Base-by-base conservation (phyloP, 108 stramenopile genomes). In the Conticribra guillardii region DNA sequence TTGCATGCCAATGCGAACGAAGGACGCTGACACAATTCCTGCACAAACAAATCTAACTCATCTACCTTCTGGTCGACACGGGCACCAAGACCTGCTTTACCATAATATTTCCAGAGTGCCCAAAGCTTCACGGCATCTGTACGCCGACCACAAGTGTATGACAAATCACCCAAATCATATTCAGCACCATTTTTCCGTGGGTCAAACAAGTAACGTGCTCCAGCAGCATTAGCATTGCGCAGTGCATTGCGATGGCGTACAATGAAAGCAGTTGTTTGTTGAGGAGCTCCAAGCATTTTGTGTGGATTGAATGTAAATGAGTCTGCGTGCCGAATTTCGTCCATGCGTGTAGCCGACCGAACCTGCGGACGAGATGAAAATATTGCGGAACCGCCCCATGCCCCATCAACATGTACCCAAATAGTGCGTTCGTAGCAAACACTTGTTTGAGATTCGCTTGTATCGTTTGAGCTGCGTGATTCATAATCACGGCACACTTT, bases 361-460 rank as follows among this genome's bases (percentile, higher is more conserved):
- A 82, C 8, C 4, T 57, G 16, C 2, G 61, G 37, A 11, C 72
- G 32, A 18, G 49, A 28, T 21, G 84, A 85, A 61, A 82, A 82
- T 34, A 87, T 82, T 47, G 82, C 85, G 16, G 69, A 67, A 15
- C 82, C 85, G 29, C 85, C 85, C 80, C 85, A 87, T 29, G 82
- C 78, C 23, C 83, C 85, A 57, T 87, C 85, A 27, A 87, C 79
- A 31, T 87, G 85, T 34, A 87, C 64, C 85, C 85, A 87, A 3
- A 84, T 72, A 8, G 59, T 41, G 4, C 60, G 62, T 70, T 69
- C 59, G 55, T 52, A 51, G 29, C 51, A 64, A 19, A 9, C 23
- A 27, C 19, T 17, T 15, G 53, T 2, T 49, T 2, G 48, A 18
- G 4, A 17, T 24, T 29, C 41, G 26, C 61, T 48, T 21, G n/a